These are phyloP conservation scores for Phytophthora tentaculata DNA, from an alignment of 352 stramenopile genomes.

Conservation along the genomic window DNA sequence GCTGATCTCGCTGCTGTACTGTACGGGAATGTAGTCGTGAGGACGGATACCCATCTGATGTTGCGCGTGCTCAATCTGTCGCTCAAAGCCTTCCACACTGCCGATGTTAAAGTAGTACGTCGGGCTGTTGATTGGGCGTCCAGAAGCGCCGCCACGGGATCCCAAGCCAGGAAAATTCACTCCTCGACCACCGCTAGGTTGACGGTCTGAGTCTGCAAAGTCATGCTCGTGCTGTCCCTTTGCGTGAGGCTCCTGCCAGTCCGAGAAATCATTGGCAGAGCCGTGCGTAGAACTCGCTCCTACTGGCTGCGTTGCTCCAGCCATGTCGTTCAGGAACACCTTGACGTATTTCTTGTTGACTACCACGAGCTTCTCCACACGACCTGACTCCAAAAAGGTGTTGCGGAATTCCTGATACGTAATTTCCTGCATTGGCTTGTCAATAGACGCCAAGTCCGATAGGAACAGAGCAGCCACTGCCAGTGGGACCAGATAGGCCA, in stretches of 20 bases:
- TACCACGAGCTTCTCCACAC: slow-evolving; percentile 90
- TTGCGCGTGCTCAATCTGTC: slow-evolving; percentile 97
- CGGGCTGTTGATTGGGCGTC: slow-evolving; percentile 42
- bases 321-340: slow-evolving; percentile 78
- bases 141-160: slow-evolving; percentile 34
- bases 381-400: slow-evolving; percentile 80
- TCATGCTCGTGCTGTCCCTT: slow-evolving; percentile 42
- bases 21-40: slow-evolving; percentile 96
- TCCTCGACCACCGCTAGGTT: slow-evolving; percentile 23
- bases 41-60: slow-evolving; percentile 94
- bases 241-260: slow-evolving; percentile 61
- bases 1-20: slow-evolving; percentile 97
- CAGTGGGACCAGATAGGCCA: slow-evolving; percentile 79
- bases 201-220: slow-evolving; percentile 28
- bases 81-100: slow-evolving; percentile 97
- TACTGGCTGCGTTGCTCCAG: slow-evolving; percentile 19
- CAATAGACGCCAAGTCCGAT: slow-evolving; percentile 69
- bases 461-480: slow-evolving; percentile 78
- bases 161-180: slow-evolving; percentile 24
- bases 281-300: slow-evolving; percentile 17
- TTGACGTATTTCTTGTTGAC: slow-evolving; percentile 94
- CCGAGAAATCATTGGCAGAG: slow-evolving; percentile 35
- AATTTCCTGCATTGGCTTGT: slow-evolving; percentile 91
- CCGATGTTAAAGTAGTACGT: slow-evolving; percentile 98
- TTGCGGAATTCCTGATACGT: slow-evolving; percentile 93